Percentiles rank a stretch among this genome's conserved stretches.
These are phyloP conservation scores for Hygrophoropsis aurantiaca DNA, from an alignment of 768 basidiomycete genomes.

Conservation along the genomic window DNA sequence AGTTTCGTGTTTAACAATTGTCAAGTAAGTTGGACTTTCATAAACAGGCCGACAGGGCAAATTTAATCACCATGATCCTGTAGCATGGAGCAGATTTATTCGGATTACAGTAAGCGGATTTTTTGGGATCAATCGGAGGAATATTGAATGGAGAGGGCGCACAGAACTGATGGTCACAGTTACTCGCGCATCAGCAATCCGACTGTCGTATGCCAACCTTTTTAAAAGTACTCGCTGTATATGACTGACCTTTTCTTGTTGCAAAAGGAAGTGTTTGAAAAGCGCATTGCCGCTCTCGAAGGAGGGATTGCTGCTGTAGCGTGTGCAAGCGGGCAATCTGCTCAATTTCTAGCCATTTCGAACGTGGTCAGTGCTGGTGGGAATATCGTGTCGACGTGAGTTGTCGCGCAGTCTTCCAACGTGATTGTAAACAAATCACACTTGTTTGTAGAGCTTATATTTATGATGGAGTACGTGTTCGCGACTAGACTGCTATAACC, in stretches of 20 bases:
- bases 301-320: constrained; percentile 78
- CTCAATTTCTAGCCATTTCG: constrained; percentile 71
- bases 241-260: not conserved
- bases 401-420: constrained; percentile 4
- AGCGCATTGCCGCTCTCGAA: constrained; percentile 78
- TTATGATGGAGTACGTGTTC: constrained; percentile 54
- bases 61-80: not conserved
- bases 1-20: constrained; percentile 75
- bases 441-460: constrained; percentile 40
- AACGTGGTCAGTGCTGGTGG: constrained; percentile 65
- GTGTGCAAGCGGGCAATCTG: constrained; percentile 71
- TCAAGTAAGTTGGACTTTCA: constrained; percentile 44
- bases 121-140: too few species aligned
- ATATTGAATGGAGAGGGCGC: too few species aligned
- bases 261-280: constrained; percentile 71
- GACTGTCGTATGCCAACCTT: constrained; percentile 43
- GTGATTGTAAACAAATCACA: too few species aligned
- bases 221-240: not conserved
- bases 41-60: too few species aligned
- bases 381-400: constrained; percentile 75
- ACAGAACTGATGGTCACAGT: constrained; percentile 44
- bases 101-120: constrained; percentile 46
- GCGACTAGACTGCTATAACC: too few species aligned
- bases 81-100: constrained; percentile 77
- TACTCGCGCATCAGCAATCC: constrained; percentile 60